Evolutionary conservation across 2,329 filamentous ascomycete species (phyloP).

Genomic region (Colletotrichum horii): DNA sequence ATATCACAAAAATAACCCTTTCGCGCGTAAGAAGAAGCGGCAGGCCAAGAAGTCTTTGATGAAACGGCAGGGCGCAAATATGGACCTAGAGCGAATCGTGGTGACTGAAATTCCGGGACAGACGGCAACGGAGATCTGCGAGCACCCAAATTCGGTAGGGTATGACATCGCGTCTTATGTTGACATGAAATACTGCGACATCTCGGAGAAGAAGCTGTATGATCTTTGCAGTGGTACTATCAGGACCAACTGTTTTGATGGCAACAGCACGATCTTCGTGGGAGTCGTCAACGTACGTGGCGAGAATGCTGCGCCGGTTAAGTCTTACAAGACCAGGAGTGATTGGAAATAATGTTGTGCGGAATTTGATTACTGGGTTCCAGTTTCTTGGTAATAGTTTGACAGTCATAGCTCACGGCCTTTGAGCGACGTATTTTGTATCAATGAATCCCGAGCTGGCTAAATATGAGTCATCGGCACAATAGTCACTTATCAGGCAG

Average conservation of each 20-base stretch:
- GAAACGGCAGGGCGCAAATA: background rate
- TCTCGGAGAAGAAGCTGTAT: background rate
- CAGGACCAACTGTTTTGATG: background rate
- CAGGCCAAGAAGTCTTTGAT: background rate
- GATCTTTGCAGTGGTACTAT: background rate
- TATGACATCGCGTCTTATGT: constrained; percentile 8
- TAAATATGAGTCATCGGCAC: background rate
- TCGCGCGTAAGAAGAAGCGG: background rate
- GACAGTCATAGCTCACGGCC: background rate
- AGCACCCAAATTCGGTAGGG: background rate
- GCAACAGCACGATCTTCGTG: background rate
- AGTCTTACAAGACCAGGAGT: background rate
- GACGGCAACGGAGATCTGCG: background rate
- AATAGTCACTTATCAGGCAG: background rate
- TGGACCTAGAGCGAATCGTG: background rate
- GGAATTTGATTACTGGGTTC: background rate
- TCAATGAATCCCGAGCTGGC: background rate
- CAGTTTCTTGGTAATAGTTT: background rate
- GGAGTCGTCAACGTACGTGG: background rate
- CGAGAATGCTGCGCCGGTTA: background rate
- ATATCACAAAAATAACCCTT: background rate
- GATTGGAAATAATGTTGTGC: background rate
- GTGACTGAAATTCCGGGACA: constrained; percentile 1
- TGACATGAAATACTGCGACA: constrained; percentile 8
- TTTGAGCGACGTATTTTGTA: background rate